A percentile compares a stretch with the other conserved stretches of the same genome.
These are phyloP conservation scores for Gastrolobium bilobum DNA, from an alignment of 306 rosid genomes.

Conservation along the genomic window DNA sequence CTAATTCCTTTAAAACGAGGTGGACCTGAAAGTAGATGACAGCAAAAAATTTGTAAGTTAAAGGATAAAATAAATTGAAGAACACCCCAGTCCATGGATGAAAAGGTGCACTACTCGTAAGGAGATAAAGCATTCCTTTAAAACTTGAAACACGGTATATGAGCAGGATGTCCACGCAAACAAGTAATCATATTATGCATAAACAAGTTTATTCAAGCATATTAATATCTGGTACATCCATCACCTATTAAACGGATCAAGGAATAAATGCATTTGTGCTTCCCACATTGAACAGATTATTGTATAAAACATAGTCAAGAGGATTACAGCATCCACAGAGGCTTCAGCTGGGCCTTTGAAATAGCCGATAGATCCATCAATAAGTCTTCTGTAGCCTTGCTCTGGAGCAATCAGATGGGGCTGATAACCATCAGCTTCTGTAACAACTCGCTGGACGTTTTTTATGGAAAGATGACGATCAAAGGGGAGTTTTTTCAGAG, in stretches of 20 bases:
- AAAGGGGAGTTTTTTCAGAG: conserved; percentile 49
- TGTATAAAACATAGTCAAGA: conserved; percentile 6
- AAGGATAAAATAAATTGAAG: background rate
- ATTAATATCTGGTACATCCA: background rate
- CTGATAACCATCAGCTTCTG: conserved; percentile 52
- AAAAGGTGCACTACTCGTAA: background rate
- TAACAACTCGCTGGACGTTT: conserved; percentile 45
- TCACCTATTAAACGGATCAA: conserved; percentile 5
- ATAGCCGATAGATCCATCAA: conserved; percentile 46
- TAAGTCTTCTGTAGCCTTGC: conserved; percentile 54
- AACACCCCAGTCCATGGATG: background rate
- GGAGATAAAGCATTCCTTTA: background rate
- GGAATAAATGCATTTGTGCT: background rate
- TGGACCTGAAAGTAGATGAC: conserved; percentile 43
- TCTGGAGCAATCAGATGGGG: conserved; percentile 53
- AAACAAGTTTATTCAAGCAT: background rate
- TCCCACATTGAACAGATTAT: background rate
- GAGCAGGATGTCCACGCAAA: background rate
- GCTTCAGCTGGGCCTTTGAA: conserved; percentile 55
- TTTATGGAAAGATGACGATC: conserved; percentile 47
- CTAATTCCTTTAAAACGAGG: conserved; percentile 47
- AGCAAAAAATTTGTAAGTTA: conserved; percentile 7
- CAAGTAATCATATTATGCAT: background rate
- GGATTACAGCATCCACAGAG: conserved; percentile 47
- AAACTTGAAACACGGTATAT: background rate